phyloP scores from a whole-genome alignment of 148 eudicot species.

The Fagopyrum homotropicum region DNA sequence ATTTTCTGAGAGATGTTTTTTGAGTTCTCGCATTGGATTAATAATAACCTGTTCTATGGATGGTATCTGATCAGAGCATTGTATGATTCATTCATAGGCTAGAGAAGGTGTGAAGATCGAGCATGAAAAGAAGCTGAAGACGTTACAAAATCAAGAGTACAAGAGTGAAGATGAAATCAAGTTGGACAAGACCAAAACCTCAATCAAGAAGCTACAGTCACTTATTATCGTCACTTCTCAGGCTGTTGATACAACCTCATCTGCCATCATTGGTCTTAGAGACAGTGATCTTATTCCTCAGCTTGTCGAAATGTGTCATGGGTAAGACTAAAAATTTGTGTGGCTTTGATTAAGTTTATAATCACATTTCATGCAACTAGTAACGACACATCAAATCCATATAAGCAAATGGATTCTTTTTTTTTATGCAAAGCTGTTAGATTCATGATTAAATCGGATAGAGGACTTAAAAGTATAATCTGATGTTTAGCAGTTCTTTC shows the following conservation, averaged over 20 bases:
- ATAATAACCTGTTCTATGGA: neutral
- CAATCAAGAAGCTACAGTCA: constrained; percentile 74
- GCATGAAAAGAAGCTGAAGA: constrained; percentile 77
- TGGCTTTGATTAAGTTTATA: neutral
- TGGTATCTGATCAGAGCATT: neutral
- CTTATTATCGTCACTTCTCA: constrained; percentile 83
- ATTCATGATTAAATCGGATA: neutral
- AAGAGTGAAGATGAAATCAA: constrained; percentile 70
- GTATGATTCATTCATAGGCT: constrained; percentile 39
- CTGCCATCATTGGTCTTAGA: constrained; percentile 63
- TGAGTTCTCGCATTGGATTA: neutral
- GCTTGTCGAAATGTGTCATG: constrained; percentile 90
- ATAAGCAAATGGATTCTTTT: neutral
- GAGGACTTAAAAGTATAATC: neutral
- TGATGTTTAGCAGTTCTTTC: too few species aligned
- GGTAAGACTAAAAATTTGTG: constrained; percentile 39
- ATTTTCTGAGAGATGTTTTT: neutral
- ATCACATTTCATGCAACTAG: neutral
- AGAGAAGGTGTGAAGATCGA: constrained; percentile 92
- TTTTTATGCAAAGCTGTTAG: neutral
- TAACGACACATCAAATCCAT: neutral
- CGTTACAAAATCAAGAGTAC: constrained; percentile 77
- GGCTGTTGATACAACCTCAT: constrained; percentile 85
- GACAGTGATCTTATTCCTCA: constrained; percentile 88
- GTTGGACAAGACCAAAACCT: constrained; percentile 88